phyloP scores from a whole-genome alignment of 2,329 filamentous ascomycete genomes.

The Exophiala viscosa region DNA sequence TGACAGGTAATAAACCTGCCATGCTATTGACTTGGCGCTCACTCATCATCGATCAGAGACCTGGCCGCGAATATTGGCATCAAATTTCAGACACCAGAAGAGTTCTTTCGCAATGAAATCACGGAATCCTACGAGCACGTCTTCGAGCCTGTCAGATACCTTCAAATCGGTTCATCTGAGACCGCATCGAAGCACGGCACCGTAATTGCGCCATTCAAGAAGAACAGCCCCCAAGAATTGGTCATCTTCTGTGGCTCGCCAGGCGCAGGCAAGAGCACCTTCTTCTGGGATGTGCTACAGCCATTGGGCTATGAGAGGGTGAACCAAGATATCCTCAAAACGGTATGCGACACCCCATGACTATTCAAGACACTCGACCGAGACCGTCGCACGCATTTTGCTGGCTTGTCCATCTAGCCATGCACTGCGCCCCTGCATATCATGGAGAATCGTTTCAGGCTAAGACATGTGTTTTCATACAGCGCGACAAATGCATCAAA shows the following conservation, averaged over 20 bases:
- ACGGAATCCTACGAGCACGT: slow-evolving; percentile 63
- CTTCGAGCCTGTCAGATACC: slow-evolving; percentile 66
- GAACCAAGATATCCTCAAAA: slow-evolving; percentile 87
- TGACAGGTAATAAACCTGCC: slow-evolving; percentile 48
- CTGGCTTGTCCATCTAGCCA: background rate
- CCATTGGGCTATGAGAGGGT: slow-evolving; percentile 77
- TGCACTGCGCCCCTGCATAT: slow-evolving; percentile 26
- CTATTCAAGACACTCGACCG: too few species aligned
- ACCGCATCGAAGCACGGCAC: background rate
- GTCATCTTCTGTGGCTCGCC: slow-evolving; percentile 86
- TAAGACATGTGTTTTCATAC: slow-evolving; percentile 23
- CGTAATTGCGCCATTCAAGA: slow-evolving; percentile 43
- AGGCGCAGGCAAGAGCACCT: slow-evolving; percentile 86
- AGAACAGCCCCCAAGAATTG: slow-evolving; percentile 65
- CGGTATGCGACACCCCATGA: slow-evolving; percentile 42
- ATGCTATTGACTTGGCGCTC: background rate
- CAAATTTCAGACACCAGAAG: slow-evolving; percentile 79
- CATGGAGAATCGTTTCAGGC: slow-evolving; percentile 52
- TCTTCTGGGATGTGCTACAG: slow-evolving; percentile 74
- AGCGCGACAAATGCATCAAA: slow-evolving; percentile 66
- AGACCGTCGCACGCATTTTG: too few species aligned
- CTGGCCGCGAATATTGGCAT: slow-evolving; percentile 83
- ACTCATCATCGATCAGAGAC: slow-evolving; percentile 51
- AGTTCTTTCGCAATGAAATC: slow-evolving; percentile 73
- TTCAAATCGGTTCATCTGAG: slow-evolving; percentile 28